Conservation (phyloP, 169 alveolate species). For the Eimeria zaria region DNA sequence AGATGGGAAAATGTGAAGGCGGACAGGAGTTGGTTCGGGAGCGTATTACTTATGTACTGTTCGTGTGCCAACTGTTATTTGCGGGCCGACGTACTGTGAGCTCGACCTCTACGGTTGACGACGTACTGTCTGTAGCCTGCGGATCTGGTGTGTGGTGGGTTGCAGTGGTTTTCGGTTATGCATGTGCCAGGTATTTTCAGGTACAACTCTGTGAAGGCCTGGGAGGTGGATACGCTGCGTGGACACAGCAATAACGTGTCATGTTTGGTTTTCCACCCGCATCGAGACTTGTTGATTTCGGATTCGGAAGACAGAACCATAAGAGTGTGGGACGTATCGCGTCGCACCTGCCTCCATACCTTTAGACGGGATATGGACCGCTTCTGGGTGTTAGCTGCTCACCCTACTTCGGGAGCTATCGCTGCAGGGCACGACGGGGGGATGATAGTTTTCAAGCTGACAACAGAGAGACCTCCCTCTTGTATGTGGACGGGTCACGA, state of each 20-base stretch:
- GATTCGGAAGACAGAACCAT: conserved; percentile 97
- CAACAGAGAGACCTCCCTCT: conserved; percentile 92
- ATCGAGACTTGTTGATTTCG: conserved; percentile 93
- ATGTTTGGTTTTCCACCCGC: conserved; percentile 96
- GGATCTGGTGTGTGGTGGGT: neutral
- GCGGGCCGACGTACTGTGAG: neutral
- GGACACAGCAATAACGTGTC: conserved; percentile 98
- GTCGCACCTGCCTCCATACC: conserved; percentile 94
- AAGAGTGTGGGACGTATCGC: conserved; percentile 97
- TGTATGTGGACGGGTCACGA: conserved; percentile 74
- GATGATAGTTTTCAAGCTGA: conserved; percentile 96
- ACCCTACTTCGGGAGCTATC: conserved; percentile 92
- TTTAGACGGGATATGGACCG: conserved; percentile 95
- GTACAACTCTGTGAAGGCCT: conserved; percentile 90
- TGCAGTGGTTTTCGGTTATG: neutral
- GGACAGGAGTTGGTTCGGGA: neutral
- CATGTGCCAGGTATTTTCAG: conserved; percentile 4
- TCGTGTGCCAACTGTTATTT: neutral
- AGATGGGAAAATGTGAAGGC: neutral
- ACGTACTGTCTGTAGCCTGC: neutral
- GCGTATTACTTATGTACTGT: neutral
- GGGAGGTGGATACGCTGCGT: conserved; percentile 97
- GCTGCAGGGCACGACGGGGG: conserved; percentile 97
- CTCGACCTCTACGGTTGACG: neutral
- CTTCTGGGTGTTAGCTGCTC: conserved; percentile 96